These are phyloP conservation scores for Linum trigynum DNA, from an alignment of 345 rosid species.

Conservation along the genomic window DNA sequence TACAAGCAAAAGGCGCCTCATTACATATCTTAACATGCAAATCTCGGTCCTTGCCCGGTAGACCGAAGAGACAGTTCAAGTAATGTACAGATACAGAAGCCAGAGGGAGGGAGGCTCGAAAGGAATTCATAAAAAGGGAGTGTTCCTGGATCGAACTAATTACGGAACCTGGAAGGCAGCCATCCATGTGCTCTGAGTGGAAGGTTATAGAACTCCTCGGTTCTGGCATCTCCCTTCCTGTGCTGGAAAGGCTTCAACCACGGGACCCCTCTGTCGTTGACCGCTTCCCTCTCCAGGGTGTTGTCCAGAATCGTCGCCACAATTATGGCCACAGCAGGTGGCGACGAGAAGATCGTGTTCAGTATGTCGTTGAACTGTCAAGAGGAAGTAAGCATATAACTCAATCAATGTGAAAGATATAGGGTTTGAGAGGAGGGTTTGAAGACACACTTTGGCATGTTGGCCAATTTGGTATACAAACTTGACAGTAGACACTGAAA, in stretches of 20 bases:
- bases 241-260: slow-evolving; percentile 95
- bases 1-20: background rate
- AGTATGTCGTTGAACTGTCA: slow-evolving; percentile 79
- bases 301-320: slow-evolving; percentile 65
- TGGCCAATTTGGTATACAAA: no score
- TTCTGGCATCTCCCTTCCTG: slow-evolving; percentile 57
- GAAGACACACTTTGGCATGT: no score
- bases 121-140: no score
- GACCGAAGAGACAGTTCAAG: background rate
- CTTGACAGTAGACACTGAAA: no score
- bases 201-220: slow-evolving; percentile 61
- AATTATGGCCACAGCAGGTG: slow-evolving; percentile 66
- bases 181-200: slow-evolving; percentile 49
- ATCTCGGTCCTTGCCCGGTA: background rate
- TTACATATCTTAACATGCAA: background rate
- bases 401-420: background rate
- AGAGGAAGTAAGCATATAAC: background rate
- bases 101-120: background rate
- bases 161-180: slow-evolving; percentile 53
- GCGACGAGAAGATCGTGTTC: slow-evolving; percentile 80
- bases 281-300: slow-evolving; percentile 40
- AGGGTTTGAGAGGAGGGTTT: no score
- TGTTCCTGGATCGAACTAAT: background rate
- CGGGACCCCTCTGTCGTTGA: slow-evolving; percentile 52
- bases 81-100: background rate